phyloP scores from a whole-genome alignment of 805 yeast genomes.

The Grigorovia humatica region DNA sequence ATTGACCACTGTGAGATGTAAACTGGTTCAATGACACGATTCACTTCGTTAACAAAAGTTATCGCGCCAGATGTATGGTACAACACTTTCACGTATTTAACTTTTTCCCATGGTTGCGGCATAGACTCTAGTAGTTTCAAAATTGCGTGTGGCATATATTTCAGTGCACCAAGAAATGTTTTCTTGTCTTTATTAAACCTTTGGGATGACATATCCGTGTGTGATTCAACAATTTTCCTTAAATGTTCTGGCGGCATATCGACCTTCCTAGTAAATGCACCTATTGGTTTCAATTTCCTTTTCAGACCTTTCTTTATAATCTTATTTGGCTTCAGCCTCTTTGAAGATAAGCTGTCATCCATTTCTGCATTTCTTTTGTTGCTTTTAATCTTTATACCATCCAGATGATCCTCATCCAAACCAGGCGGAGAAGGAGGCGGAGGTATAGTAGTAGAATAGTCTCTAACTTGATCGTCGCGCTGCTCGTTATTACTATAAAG shows the following conservation, averaged over 20 bases:
- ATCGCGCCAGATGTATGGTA: conserved; percentile 92
- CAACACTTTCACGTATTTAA: conserved; percentile 74
- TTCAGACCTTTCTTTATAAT: conserved; percentile 10
- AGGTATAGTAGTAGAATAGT: not conserved
- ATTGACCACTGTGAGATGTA: conserved; percentile 94
- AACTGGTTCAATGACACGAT: conserved; percentile 85
- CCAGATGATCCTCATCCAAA: not conserved
- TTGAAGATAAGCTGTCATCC: not conserved
- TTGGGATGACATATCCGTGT: conserved; percentile 74
- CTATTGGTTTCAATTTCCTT: conserved; percentile 12
- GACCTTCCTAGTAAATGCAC: conserved; percentile 43
- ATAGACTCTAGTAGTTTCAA: conserved; percentile 82
- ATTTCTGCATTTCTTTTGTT: not conserved
- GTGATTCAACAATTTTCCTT: conserved; percentile 71
- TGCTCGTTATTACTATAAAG: not conserved
- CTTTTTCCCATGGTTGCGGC: conserved; percentile 98
- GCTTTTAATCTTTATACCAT: not conserved
- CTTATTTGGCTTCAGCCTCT: conserved; percentile 3
- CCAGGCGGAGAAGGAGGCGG: conserved; percentile 25
- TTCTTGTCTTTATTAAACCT: conserved; percentile 76
- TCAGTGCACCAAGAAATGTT: conserved; percentile 80
- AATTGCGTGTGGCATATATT: conserved; percentile 93
- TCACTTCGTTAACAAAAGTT: conserved; percentile 86
- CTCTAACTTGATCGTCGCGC: not conserved
- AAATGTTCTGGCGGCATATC: conserved; percentile 93